Base-by-base conservation (phyloP, 495 filamentous ascomycete genomes). In the Pseudomonodictys pantanalensis region DNA sequence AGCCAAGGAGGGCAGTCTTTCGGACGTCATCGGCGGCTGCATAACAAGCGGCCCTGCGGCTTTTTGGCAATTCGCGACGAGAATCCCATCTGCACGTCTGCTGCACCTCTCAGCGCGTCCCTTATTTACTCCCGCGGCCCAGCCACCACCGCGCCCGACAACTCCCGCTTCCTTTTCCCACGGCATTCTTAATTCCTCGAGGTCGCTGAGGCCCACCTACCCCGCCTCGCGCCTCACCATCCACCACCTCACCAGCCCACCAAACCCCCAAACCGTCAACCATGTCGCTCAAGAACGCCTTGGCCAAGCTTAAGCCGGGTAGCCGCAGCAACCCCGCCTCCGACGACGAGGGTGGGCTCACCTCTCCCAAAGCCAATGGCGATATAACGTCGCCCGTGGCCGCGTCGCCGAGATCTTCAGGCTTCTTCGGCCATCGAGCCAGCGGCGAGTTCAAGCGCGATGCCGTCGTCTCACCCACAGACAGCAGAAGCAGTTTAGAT, bases 201-300 rank as follows among this genome's bases (percentile, higher is more conserved):
- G n/a, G n/a, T n/a, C n/a, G n/a, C n/a, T n/a, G n/a, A n/a, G n/a
- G n/a, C n/a, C n/a, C 8, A 15, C 32, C 15, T 35, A 15, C 32
- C 32, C 8, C 32, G 15, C 32, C 32, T 35, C 32, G 32, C 32
- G 32, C 32, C 8, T 35, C 32, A 35, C 15, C 32, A n/a, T n/a
- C 32, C 32, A 35, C 15, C 32, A 15, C 32, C 32, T 35, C 32
- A 35, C 15, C 32, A 35, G 15, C 32, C 32, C 32, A 35, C 32
- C 7, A 8, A 35, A 7, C 15, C 15, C 30, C 32, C 7, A 8
- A 35, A 7, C 15, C 15, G 28, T 29, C 35, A 52, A 61, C 46
- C 58, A 72, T 72, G 70, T 64, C 69, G 26, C 67, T 73, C 54
- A 71, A 71, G 60, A 73, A 70, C 45, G 71, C 64, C 6, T 62